phyloP scores from a whole-genome alignment of 495 filamentous ascomycete genomes.

The Penicillium fimorum region DNA sequence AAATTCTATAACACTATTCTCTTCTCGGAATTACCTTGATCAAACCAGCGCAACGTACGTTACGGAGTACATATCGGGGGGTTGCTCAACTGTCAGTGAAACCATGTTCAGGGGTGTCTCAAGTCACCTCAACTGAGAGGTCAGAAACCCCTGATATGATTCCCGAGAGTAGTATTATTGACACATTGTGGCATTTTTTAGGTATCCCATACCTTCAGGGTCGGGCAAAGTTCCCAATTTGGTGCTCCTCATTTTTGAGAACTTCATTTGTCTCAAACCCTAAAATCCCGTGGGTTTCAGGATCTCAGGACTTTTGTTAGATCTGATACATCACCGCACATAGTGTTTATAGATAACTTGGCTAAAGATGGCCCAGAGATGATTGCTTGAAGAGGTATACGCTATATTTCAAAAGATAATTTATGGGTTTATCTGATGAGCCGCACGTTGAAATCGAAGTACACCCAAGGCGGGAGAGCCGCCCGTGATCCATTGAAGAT shows the following conservation, averaged over 20 bases:
- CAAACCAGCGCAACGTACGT: too few species aligned
- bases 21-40: background rate
- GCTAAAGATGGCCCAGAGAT: background rate
- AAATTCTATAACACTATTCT: background rate
- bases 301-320: background rate
- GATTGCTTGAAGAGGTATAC: background rate
- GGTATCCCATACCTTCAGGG: background rate
- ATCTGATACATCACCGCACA: background rate
- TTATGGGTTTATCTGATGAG: background rate
- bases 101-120: background rate
- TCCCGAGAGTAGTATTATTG: background rate
- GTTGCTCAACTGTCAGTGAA: background rate
- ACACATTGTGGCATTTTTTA: background rate
- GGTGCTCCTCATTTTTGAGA: conserved; percentile 3
- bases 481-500: background rate
- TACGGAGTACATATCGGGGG: background rate
- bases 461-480: background rate
- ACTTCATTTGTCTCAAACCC: background rate
- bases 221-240: conserved; percentile 2
- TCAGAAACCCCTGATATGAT: background rate
- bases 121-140: background rate
- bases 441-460: background rate
- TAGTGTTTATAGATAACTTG: background rate
- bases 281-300: background rate
- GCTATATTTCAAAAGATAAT: background rate